Base-by-base conservation (phyloP, 2,329 filamentous ascomycete genomes). In the Dothideomycetes sp. region DNA sequence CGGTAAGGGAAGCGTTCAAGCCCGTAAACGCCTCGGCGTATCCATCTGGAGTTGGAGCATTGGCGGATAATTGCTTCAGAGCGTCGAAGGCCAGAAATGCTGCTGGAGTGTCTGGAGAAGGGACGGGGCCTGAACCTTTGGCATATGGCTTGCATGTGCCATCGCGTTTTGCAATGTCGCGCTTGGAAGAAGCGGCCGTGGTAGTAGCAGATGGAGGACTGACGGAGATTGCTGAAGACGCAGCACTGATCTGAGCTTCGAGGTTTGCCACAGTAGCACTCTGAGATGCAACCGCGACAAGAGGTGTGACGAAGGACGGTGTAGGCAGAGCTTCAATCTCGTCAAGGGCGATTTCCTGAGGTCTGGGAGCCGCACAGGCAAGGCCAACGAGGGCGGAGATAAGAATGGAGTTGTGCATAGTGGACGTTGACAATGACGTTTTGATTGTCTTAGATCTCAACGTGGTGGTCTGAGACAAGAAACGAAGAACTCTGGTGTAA, bases 71-170 rank as follows among this genome's bases (percentile, higher is more conserved):
- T 10, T 27, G 36, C 22, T 44, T 40, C 5, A 43, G 34, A 30
- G 41, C 31, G 9, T 42, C 33, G 40, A 38, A 52, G 19, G 16
- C 35, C 14, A 41, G 33, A 46, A 64, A 64, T 5, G 47, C 52
- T 19, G 36, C 44, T 14, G 46, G 47, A 4, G 55, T 60, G 41
- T 65, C 61, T 4, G 58, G 56, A n/a, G 31, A 42, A 14, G 47
- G 40, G 18, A 45, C 42, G 19, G 50, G 50, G 11, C 43, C 47
- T 24, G 41, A 43, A 12, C 49, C 49, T 31, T 19, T 31, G n/a
- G 48, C 45, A 12, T 49, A 42, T 34, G 42, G 32, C 30, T 42
- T 45, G 33, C 49, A 49, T 9, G 47, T 32, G 15, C 41, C 17
- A 31, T 38, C 30, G 31, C 36, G 32, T 15, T 59, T 59, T 12